A percentile compares a stretch with the other conserved stretches of the same genome.
Conservation (phyloP, 2,329 filamentous ascomycete genomes). For the Epichloe gansuensis region DNA sequence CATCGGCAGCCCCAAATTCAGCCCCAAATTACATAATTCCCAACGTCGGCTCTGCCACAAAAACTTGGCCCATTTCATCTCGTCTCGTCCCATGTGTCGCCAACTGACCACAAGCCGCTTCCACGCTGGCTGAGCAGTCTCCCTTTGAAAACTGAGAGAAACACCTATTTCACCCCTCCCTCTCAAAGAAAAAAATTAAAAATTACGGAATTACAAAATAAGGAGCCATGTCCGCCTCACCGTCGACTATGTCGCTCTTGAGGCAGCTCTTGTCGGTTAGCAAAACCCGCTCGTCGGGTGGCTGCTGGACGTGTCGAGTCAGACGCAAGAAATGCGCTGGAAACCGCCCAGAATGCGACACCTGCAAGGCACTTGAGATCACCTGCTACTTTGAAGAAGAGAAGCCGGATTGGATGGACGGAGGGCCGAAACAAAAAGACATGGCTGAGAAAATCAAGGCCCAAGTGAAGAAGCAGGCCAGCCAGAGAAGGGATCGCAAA, state of each 20-base stretch:
- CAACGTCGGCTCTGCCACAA: not conserved
- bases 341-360: conserved; percentile 36
- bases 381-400: conserved; percentile 39
- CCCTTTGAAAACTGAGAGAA: too few species aligned
- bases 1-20: not conserved
- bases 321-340: conserved; percentile 52
- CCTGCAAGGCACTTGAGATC: conserved; percentile 41
- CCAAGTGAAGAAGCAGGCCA: conserved; percentile 44
- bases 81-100: not conserved
- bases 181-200: too few species aligned
- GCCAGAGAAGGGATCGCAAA: conserved; percentile 36
- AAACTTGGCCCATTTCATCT: not conserved
- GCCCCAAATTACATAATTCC: not conserved
- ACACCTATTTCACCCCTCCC: too few species aligned
- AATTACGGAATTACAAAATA: not conserved
- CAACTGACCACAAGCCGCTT: too few species aligned
- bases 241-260: conserved; percentile 12
- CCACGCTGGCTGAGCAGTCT: too few species aligned
- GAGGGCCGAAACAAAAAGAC: conserved; percentile 33
- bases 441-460: conserved; percentile 42
- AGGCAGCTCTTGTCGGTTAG: conserved; percentile 15
- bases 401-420: conserved; percentile 49
- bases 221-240: not conserved
- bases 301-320: conserved; percentile 50
- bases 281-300: conserved; percentile 27